Base-by-base conservation (phyloP, 768 basidiomycete species). In the Dioszegia aurantiaca region DNA sequence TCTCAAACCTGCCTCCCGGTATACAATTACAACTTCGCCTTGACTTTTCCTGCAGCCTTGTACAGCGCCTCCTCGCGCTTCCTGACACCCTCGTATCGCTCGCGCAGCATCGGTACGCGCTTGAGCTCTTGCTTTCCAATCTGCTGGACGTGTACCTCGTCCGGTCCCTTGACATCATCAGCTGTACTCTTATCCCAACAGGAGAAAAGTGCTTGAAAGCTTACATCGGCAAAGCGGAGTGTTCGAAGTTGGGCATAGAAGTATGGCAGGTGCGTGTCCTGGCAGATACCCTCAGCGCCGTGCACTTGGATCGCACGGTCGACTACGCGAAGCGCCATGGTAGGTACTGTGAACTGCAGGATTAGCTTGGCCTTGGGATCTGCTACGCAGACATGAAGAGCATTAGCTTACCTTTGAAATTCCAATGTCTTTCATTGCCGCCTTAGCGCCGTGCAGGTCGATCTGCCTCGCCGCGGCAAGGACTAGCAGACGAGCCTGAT, bases 251-350 rank as follows among this genome's bases (percentile, higher is more conserved):
- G 82, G 26, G 90, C 88, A 81, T 85, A 97, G 59, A 82, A 81
- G 48, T 77, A 70, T 0, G 94, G 91, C 31, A 99, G 83, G 21
- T 84, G 83, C 33, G 86, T 86, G 68, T 98, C 94, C 78, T 95
- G 90, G 23, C 83, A 88, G 43, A 99, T 79, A 31, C 95, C 95
- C 77, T 97, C 94, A n/a, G 92, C 95, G 52, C 95, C 95, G 68
- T 87, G 91, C 0, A 88, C 81, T 80, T 99, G 95, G 49, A 98
- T 97, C 1, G 91, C 87, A n/a, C 91, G 86, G 78, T 99, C 95
- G 37, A 98, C 82, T 44, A 99, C 87, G 23, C 80, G 79, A 46
- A 89, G 81, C 0, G 92, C 94, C 88, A 94, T 90, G 0, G 83
- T 82, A 12, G 95, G 95, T 11, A 98, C 90, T 36, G 91, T 86